phyloP scores from a whole-genome alignment of 2,329 filamentous ascomycete species.

The Emericellopsis cladophorae region DNA sequence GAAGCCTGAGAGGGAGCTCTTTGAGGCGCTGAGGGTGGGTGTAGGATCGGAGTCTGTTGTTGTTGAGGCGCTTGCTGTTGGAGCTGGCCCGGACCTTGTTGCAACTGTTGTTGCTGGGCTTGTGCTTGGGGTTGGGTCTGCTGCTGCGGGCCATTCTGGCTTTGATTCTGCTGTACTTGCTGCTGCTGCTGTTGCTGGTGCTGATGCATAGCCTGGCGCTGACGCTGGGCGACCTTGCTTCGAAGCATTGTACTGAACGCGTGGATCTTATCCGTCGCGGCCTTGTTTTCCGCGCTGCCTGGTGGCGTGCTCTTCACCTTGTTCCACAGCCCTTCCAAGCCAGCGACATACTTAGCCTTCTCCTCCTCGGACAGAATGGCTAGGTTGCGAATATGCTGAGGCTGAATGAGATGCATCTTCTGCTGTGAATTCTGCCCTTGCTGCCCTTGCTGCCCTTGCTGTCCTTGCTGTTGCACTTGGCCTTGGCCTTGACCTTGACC shows the following conservation, averaged over 20 bases:
- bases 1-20: neutral
- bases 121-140: slow-evolving; percentile 1
- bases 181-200: slow-evolving; percentile 16
- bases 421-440: slow-evolving; percentile 10
- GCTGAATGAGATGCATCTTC: slow-evolving; percentile 30
- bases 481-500: slow-evolving; percentile 1
- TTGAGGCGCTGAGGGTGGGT: neutral
- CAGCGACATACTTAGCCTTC: slow-evolving; percentile 44
- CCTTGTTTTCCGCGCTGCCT: slow-evolving; percentile 33
- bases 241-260: slow-evolving; percentile 48
- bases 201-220: slow-evolving; percentile 20
- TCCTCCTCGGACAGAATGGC: slow-evolving; percentile 39
- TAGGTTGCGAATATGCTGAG: slow-evolving; percentile 37
- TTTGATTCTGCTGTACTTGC: slow-evolving; percentile 9
- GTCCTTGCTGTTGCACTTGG: neutral
- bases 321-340: slow-evolving; percentile 39
- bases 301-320: slow-evolving; percentile 33
- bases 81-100: slow-evolving; percentile 8
- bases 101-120: slow-evolving; percentile 9
- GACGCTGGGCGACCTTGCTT: slow-evolving; percentile 32
- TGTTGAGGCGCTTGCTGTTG: slow-evolving; percentile 6
- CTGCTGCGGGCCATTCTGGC: slow-evolving; percentile 10
- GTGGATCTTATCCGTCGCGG: slow-evolving; percentile 42
- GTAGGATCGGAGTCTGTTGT: slow-evolving; percentile 10
- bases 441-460: slow-evolving; percentile 7